These are phyloP conservation scores for Diaporthe citri DNA, from an alignment of 2,329 filamentous ascomycete genomes.

Conservation along the genomic window DNA sequence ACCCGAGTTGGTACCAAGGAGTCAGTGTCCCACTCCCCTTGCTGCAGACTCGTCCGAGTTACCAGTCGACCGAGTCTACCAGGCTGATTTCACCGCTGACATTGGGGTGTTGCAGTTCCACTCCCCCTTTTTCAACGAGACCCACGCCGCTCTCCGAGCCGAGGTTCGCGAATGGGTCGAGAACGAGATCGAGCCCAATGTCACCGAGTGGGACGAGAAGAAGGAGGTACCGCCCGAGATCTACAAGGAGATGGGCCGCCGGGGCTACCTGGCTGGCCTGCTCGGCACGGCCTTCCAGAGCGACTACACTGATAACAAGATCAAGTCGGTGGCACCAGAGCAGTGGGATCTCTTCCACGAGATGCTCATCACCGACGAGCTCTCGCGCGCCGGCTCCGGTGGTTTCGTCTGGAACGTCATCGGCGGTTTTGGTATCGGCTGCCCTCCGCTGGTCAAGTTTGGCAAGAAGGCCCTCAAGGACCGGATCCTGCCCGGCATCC, in stretches of 20 bases:
- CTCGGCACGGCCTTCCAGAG: constrained; percentile 86
- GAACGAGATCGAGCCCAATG: constrained; percentile 87
- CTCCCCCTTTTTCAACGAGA: constrained; percentile 96
- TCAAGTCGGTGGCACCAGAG: constrained; percentile 85
- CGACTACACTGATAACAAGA: constrained; percentile 76
- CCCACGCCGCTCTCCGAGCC: constrained; percentile 88
- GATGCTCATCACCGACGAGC: constrained; percentile 93
- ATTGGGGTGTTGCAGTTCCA: constrained; percentile 75
- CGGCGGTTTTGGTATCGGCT: constrained; percentile 95
- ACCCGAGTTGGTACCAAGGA: constrained; percentile 94
- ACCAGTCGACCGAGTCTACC: background rate
- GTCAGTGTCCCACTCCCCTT: constrained; percentile 63
- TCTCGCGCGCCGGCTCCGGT: constrained; percentile 88
- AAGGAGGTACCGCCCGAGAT: constrained; percentile 89
- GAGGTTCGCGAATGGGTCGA: constrained; percentile 96
- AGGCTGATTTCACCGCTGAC: background rate
- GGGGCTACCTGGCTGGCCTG: constrained; percentile 93
- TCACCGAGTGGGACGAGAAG: constrained; percentile 97
- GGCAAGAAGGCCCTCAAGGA: constrained; percentile 88
- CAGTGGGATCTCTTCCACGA: constrained; percentile 99
- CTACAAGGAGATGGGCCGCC: constrained; percentile 95
- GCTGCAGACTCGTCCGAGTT: background rate
- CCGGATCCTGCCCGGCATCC: constrained; percentile 87
- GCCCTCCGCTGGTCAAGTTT: constrained; percentile 91
- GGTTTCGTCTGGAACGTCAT: constrained; percentile 98